Evolutionary conservation across 306 rosid genomes (phyloP).

Genomic region (Trifolium dubium): DNA sequence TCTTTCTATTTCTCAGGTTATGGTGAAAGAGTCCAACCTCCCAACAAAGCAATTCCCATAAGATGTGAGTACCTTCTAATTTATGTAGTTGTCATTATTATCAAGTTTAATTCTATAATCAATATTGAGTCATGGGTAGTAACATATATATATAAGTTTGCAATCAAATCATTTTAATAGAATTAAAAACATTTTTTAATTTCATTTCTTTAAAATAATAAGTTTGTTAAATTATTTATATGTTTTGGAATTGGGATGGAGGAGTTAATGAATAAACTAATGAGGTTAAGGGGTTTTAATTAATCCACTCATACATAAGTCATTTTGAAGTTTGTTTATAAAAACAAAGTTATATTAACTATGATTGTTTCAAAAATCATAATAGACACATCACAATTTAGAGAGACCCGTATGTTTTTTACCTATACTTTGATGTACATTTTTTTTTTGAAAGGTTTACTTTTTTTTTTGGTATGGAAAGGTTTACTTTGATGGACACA

Average conservation of each 20-base stretch:
- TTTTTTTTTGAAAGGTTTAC: too few relatives aligned
- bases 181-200: neutral
- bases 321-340: neutral
- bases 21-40: slow-evolving; percentile 6
- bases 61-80: neutral
- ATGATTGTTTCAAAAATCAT: neutral
- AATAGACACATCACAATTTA: too few relatives aligned
- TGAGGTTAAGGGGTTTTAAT: too few relatives aligned
- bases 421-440: too few relatives aligned
- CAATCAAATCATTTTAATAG: neutral
- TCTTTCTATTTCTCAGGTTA: neutral
- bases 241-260: too few relatives aligned
- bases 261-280: too few relatives aligned
- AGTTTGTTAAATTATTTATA: too few relatives aligned
- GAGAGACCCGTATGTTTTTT: too few relatives aligned
- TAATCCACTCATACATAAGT: neutral
- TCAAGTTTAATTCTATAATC: neutral
- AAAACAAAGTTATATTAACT: neutral
- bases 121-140: neutral
- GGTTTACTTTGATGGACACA: too few relatives aligned
- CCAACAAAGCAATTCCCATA: neutral
- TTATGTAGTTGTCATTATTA: neutral
- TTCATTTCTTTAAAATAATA: neutral
- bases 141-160: neutral
- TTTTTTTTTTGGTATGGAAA: too few relatives aligned